These are phyloP conservation scores for Coix lacrymajobi DNA, from an alignment of 176 grass and related monocot genomes.

Conservation along the genomic window DNA sequence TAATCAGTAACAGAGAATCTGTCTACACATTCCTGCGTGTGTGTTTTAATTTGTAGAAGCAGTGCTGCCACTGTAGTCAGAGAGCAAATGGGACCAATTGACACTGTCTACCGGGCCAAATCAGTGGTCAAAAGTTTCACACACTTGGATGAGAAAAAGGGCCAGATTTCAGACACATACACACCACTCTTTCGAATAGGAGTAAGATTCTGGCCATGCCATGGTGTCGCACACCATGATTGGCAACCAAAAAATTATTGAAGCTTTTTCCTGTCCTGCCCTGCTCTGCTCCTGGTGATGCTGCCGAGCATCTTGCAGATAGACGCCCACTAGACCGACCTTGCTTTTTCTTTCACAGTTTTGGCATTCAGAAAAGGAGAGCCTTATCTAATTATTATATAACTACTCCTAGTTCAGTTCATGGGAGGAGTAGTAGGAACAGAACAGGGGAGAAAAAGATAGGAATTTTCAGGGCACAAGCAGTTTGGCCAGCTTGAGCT, in stretches of 20 bases:
- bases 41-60: neutral
- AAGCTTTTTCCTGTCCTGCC: slow-evolving; percentile 22
- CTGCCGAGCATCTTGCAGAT: slow-evolving; percentile 47
- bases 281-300: slow-evolving; percentile 27
- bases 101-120: slow-evolving; percentile 26
- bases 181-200: slow-evolving; percentile 28
- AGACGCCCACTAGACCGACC: slow-evolving; percentile 23
- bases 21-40: neutral
- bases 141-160: slow-evolving; percentile 12
- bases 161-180: neutral
- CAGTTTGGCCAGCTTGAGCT: slow-evolving; percentile 8
- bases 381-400: slow-evolving; percentile 34
- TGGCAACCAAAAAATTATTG: slow-evolving; percentile 38
- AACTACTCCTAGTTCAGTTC: neutral
- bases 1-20: neutral
- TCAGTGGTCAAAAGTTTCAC: slow-evolving; percentile 34
- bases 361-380: slow-evolving; percentile 30
- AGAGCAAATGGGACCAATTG: neutral
- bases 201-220: slow-evolving; percentile 39
- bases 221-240: slow-evolving; percentile 33
- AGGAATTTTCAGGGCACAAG: neutral
- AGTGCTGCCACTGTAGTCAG: slow-evolving; percentile 8
- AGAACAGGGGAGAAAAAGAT: neutral
- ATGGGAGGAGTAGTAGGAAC: slow-evolving; percentile 2
- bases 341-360: neutral